Percentiles rank a stretch among this genome's conserved stretches.
phyloP scores from a whole-genome alignment of 2,329 filamentous ascomycete species.

The Venturia aucupariae region DNA sequence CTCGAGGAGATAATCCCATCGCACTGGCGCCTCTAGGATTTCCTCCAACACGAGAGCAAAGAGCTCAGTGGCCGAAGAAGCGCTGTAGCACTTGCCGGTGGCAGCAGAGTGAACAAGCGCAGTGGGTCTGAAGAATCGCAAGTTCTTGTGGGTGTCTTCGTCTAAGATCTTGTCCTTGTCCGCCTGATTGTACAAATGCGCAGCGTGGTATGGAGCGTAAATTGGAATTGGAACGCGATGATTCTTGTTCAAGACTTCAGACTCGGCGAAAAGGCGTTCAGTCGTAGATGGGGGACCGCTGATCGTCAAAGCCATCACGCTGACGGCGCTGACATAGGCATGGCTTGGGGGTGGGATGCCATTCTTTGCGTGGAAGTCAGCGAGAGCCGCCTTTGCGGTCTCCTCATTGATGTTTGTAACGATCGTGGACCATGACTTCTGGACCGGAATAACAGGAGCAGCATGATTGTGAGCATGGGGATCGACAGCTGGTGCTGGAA shows the following conservation, averaged over 20 bases:
- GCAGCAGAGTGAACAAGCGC: conserved; percentile 39
- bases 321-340: conserved; percentile 51
- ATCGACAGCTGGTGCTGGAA: background rate
- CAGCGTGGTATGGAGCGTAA: conserved; percentile 50
- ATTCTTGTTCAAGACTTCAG: conserved; percentile 38
- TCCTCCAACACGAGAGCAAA: conserved; percentile 35
- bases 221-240: conserved; percentile 46
- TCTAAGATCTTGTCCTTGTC: conserved; percentile 45
- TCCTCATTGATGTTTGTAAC: conserved; percentile 48
- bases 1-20: conserved; percentile 41
- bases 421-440: conserved; percentile 59
- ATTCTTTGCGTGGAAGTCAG: conserved; percentile 49
- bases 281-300: conserved; percentile 48
- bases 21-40: conserved; percentile 38
- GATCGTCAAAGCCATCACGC: conserved; percentile 49
- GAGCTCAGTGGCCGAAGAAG: conserved; percentile 37
- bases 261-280: conserved; percentile 42
- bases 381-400: conserved; percentile 42
- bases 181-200: conserved; percentile 42
- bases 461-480: conserved; percentile 18
- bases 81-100: conserved; percentile 37
- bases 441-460: conserved; percentile 33
- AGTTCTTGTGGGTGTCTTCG: conserved; percentile 29
- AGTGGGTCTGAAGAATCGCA: conserved; percentile 34
- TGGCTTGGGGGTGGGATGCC: conserved; percentile 41